phyloP scores from a whole-genome alignment of 768 basidiomycete genomes.

The Suillus occidentalis region DNA sequence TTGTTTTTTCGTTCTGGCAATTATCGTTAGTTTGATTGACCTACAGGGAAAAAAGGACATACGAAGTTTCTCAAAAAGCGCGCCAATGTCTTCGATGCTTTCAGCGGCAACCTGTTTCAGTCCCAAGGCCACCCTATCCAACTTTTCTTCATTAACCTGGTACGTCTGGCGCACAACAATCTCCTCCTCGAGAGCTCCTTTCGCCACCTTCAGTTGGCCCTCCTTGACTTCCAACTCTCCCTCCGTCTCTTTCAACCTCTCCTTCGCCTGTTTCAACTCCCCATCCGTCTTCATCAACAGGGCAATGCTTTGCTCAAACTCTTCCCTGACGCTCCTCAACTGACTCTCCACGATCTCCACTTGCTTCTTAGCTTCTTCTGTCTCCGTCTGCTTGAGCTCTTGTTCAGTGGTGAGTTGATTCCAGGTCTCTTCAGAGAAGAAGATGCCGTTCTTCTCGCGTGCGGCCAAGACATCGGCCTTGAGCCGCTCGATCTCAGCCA shows the following conservation, averaged over 20 bases:
- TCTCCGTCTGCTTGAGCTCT: constrained; percentile 71
- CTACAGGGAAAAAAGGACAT: constrained; percentile 22
- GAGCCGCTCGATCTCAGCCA: constrained; percentile 89
- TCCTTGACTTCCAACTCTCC: constrained; percentile 53
- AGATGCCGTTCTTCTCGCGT: constrained; percentile 95
- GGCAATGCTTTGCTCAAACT: constrained; percentile 88
- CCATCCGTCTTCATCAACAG: constrained; percentile 72
- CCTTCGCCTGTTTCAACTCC: constrained; percentile 66
- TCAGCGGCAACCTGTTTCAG: constrained; percentile 68
- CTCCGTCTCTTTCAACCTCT: constrained; percentile 53
- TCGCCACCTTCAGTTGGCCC: constrained; percentile 57
- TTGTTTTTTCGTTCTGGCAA: constrained; percentile 69
- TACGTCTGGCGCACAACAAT: constrained; percentile 73
- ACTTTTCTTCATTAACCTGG: constrained; percentile 64
- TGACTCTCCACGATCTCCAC: constrained; percentile 84
- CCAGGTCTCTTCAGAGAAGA: constrained; percentile 91
- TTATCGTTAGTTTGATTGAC: constrained; percentile 11
- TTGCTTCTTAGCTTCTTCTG: constrained; percentile 80
- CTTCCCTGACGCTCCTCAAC: constrained; percentile 75
- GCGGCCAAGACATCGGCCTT: constrained; percentile 90
- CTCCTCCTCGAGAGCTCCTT: constrained; percentile 74
- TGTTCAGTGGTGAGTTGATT: constrained; percentile 76
- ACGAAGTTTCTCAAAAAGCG: constrained; percentile 86
- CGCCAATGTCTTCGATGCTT: constrained; percentile 65
- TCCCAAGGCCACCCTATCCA: constrained; percentile 72